Percentiles rank a stretch among this genome's conserved stretches.
These are phyloP conservation scores for Ensete glaucum DNA, from an alignment of 176 grass and related monocot species.

Conservation along the genomic window DNA sequence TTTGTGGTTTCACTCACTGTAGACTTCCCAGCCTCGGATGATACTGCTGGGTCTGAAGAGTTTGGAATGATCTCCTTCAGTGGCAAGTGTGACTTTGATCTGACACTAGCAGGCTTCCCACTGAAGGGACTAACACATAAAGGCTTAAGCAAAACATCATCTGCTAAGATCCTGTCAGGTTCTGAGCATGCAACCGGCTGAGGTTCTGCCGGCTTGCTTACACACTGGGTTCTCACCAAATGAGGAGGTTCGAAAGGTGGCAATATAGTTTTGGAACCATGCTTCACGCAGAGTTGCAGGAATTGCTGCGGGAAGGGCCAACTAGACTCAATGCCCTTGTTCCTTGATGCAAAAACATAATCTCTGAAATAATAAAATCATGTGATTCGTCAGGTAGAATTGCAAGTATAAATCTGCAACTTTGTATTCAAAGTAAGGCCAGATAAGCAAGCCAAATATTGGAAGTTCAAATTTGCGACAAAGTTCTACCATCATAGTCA, in stretches of 20 bases:
- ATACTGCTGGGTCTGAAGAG: slow-evolving; percentile 11
- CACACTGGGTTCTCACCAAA: slow-evolving; percentile 39
- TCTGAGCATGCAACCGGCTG: slow-evolving; percentile 21
- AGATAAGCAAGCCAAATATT: not conserved
- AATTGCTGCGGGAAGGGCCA: slow-evolving; percentile 72
- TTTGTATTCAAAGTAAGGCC: not conserved
- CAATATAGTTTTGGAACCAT: slow-evolving; percentile 54
- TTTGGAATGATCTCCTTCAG: slow-evolving; percentile 19
- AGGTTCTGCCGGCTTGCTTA: slow-evolving; percentile 22
- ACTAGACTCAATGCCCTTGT: slow-evolving; percentile 51
- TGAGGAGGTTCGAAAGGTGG: slow-evolving; percentile 81
- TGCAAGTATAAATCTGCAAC: not conserved
- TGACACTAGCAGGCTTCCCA: slow-evolving; percentile 25
- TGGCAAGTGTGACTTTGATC: slow-evolving; percentile 22
- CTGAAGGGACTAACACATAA: slow-evolving; percentile 27
- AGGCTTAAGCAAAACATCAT: slow-evolving; percentile 26
- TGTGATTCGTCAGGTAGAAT: not conserved
- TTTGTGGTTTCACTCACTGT: slow-evolving; percentile 20
- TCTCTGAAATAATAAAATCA: slow-evolving; percentile 35
- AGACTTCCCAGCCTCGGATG: slow-evolving; percentile 35
- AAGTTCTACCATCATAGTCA: not conserved
- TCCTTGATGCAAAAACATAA: slow-evolving; percentile 71
- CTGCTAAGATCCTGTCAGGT: not conserved
- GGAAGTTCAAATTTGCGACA: not conserved
- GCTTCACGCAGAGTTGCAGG: slow-evolving; percentile 63